phyloP scores from a whole-genome alignment of 75 land plant species.

The Picea glauca region DNA sequence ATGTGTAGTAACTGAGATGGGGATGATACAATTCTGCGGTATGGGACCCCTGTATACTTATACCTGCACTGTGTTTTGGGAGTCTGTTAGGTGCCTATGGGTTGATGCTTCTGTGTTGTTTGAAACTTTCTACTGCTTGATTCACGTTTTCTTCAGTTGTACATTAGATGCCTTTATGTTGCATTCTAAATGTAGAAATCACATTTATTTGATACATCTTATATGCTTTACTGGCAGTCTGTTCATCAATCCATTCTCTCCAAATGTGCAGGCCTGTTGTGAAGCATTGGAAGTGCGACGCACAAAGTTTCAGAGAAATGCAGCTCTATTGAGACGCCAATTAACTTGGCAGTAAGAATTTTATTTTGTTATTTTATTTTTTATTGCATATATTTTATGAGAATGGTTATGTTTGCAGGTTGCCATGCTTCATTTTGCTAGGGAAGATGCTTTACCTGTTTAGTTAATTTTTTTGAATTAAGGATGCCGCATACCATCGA shows the following conservation, averaged over 20 bases:
- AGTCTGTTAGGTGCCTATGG: too few species aligned
- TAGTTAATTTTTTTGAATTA: background rate
- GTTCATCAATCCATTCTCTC: background rate
- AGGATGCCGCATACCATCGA: background rate
- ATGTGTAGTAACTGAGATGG: too few species aligned
- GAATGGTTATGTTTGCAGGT: background rate
- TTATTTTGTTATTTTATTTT: background rate
- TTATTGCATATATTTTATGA: background rate
- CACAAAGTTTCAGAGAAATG: constrained; percentile 64
- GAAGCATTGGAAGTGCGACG: constrained; percentile 56
- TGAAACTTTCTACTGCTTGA: too few species aligned
- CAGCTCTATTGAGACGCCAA: constrained; percentile 53
- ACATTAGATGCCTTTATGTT: too few species aligned
- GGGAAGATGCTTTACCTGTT: background rate
- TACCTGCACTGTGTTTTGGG: too few species aligned
- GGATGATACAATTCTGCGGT: too few species aligned
- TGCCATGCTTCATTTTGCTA: constrained; percentile 2
- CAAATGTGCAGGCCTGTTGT: constrained; percentile 35
- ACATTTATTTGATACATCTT: too few species aligned
- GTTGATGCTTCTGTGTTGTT: too few species aligned
- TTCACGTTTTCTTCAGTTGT: too few species aligned
- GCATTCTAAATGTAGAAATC: too few species aligned
- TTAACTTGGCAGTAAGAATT: constrained; percentile 82
- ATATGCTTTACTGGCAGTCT: background rate
- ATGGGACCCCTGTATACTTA: too few species aligned